phyloP scores from a whole-genome alignment of 2,329 filamentous ascomycete genomes.

The Parafenestella ontariensis region DNA sequence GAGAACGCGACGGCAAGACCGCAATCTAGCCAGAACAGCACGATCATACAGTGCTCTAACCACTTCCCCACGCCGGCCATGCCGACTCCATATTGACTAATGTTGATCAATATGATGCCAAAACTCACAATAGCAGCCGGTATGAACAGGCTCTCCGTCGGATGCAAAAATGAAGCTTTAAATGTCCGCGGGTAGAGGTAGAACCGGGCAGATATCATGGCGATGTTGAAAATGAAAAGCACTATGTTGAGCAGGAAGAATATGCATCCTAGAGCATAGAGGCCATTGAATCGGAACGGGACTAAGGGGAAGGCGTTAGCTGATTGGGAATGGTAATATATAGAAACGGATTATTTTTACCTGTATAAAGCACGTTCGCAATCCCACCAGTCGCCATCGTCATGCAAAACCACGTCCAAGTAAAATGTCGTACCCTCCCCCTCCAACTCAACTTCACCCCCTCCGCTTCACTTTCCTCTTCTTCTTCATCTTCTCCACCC shows the following conservation, averaged over 20 bases:
- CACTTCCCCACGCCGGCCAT: slow-evolving; percentile 61
- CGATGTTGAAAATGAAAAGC: slow-evolving; percentile 74
- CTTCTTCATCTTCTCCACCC: neutral
- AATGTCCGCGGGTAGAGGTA: slow-evolving; percentile 74
- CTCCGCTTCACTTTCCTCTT: neutral
- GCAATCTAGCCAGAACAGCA: slow-evolving; percentile 78
- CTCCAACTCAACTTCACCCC: slow-evolving; percentile 1
- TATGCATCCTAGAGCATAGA: slow-evolving; percentile 57
- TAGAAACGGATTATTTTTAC: slow-evolving; percentile 52
- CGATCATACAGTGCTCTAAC: slow-evolving; percentile 63
- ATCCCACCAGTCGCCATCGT: slow-evolving; percentile 69
- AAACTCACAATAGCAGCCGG: slow-evolving; percentile 72
- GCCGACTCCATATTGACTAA: slow-evolving; percentile 73
- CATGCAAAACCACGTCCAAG: slow-evolving; percentile 82
- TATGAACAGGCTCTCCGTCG: slow-evolving; percentile 79
- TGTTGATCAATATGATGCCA: slow-evolving; percentile 69
- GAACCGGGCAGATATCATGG: slow-evolving; percentile 73
- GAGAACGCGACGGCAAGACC: slow-evolving; percentile 71
- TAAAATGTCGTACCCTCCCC: slow-evolving; percentile 64
- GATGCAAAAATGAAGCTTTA: slow-evolving; percentile 74
- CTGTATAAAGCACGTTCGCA: slow-evolving; percentile 64
- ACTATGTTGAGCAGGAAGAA: slow-evolving; percentile 59
- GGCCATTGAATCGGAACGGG: slow-evolving; percentile 52
- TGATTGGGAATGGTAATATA: neutral
- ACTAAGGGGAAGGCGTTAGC: slow-evolving; percentile 27